Conservation (phyloP, 176 grass and related monocot genomes). For the Triticum urartu region DNA sequence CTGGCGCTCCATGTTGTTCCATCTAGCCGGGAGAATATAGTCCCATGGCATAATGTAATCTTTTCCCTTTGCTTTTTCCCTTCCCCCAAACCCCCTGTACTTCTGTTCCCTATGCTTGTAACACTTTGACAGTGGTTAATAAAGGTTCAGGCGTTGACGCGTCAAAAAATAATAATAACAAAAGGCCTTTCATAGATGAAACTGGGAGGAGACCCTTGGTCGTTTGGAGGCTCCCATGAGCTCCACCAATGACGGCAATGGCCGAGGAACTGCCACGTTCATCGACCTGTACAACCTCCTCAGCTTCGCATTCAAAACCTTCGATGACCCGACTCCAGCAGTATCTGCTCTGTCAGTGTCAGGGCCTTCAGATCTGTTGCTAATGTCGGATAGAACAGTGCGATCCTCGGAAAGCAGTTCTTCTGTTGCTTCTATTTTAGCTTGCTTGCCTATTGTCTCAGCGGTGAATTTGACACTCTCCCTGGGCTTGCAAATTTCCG, state of each 20-base stretch:
- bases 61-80: too few species aligned
- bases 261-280: constrained; percentile 59
- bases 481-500: background rate
- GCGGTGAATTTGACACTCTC: background rate
- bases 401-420: background rate
- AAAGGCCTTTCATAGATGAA: background rate
- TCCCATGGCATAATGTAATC: too few species aligned
- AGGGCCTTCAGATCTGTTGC: background rate
- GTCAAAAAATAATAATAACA: background rate
- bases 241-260: constrained; percentile 58
- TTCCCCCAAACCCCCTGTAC: too few species aligned
- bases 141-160: too few species aligned
- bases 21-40: too few species aligned
- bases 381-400: background rate
- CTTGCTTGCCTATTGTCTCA: background rate
- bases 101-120: too few species aligned
- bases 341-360: background rate
- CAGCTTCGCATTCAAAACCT: constrained; percentile 44
- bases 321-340: constrained; percentile 15
- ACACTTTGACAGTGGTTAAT: too few species aligned
- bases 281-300: constrained; percentile 64
- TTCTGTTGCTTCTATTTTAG: background rate
- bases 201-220: constrained; percentile 35
- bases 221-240: constrained; percentile 57
- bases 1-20: too few species aligned